Evolutionary conservation across 768 basidiomycete species (phyloP).

Genomic region (Termitomyces sp.): DNA sequence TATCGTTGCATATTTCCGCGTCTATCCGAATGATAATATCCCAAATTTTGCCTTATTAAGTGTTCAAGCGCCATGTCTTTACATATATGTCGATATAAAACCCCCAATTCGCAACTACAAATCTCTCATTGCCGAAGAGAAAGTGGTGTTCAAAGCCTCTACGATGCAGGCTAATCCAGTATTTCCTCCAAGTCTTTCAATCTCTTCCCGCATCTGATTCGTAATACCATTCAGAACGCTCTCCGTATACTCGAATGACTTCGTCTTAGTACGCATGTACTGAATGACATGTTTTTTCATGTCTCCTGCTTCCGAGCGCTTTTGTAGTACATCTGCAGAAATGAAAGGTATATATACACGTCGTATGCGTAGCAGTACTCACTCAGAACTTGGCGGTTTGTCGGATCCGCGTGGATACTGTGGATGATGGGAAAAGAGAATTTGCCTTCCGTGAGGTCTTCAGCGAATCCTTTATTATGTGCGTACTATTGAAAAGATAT

Average conservation of each 20-base stretch:
- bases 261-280: slow-evolving; percentile 70
- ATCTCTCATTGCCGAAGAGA: too few species aligned
- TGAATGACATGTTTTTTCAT: slow-evolving; percentile 76
- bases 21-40: too few species aligned
- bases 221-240: slow-evolving; percentile 41
- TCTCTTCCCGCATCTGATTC: background rate
- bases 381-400: slow-evolving; percentile 83
- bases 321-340: slow-evolving; percentile 75
- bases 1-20: too few species aligned
- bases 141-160: too few species aligned
- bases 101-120: too few species aligned
- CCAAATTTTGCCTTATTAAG: too few species aligned
- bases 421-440: slow-evolving; percentile 97
- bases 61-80: too few species aligned
- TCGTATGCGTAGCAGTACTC: too few species aligned
- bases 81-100: too few species aligned
- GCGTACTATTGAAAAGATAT: slow-evolving; percentile 65
- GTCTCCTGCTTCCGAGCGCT: slow-evolving; percentile 75
- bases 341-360: too few species aligned
- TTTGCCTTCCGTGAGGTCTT: slow-evolving; percentile 95
- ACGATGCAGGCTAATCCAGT: background rate
- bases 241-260: slow-evolving; percentile 85
- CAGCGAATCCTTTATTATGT: slow-evolving; percentile 82
- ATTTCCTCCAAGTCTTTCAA: background rate
- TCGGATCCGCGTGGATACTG: slow-evolving; percentile 70